Evolutionary conservation across 306 rosid species (phyloP), one percentile per base, ranked within the genome.

Genomic region (Trifolium subterraneum): DNA sequence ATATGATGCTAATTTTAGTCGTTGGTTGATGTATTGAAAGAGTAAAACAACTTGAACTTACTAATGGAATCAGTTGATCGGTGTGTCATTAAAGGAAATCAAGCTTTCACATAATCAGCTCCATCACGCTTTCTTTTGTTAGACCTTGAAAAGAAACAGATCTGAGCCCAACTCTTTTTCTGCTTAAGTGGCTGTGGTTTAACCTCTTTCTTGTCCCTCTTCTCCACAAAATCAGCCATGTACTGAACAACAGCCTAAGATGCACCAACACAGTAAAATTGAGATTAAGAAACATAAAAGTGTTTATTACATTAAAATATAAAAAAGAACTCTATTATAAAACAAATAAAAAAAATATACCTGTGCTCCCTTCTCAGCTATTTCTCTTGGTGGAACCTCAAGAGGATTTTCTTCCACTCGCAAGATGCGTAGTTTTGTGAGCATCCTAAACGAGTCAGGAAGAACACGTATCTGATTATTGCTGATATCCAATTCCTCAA

Each of bases 401-500:
- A 92, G 91, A 68, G 98, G 98, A 83, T 90, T 92, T 85, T 88
- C 92, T 70, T 87, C 96, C 10, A 81, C 93, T 19, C 88, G 86
- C 29, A 92, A 89, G 78, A 88, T 59, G 5, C 91, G 89, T 29
- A 92, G 78, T 56, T 63, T 78, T 9, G 88, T 87, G 50, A 92
- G 86, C 96, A 90, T 73, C 74, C 82, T 80, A 79, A 90, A 90
- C 29, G 98, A 86, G 47, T 88, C 92, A 13, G 96, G 96, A 56
- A 90, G 96, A 62, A 84, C 70, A 23, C 88, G 88, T 76, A 92
- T 92, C 77, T 92, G 98, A 70, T 92, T 92, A 59, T 90, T 90
- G 82, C 98, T 92, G 64, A 92, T 92, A 80, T 92, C 92, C 84
- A 92, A 78, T 75, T 92, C 98, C 87, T 92, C 96, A 9, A 92